Conservation (phyloP, 2,329 filamentous ascomycete genomes). For the Aureobasidium zeae region DNA sequence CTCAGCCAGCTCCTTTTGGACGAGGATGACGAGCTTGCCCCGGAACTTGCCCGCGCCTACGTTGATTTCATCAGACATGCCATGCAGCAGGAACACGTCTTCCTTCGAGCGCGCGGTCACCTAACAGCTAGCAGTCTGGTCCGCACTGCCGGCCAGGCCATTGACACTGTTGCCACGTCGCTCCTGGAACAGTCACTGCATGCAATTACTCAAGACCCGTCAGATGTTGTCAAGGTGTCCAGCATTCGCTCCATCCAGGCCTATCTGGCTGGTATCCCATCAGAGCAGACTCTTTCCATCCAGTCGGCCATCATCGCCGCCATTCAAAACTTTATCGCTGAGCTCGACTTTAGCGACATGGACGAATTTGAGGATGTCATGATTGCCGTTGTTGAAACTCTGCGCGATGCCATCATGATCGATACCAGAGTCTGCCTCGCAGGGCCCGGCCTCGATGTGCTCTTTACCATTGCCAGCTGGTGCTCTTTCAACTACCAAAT, state of each 20-base stretch:
- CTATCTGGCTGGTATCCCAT: slow-evolving; percentile 48
- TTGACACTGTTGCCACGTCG: slow-evolving; percentile 46
- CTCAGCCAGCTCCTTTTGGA: slow-evolving; percentile 78
- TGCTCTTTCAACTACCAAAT: slow-evolving; percentile 87
- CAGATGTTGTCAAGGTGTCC: slow-evolving; percentile 84
- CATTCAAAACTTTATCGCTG: slow-evolving; percentile 63
- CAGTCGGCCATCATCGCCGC: slow-evolving; percentile 54
- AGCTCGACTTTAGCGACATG: slow-evolving; percentile 72
- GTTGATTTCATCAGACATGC: slow-evolving; percentile 72
- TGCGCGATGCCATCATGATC: slow-evolving; percentile 73
- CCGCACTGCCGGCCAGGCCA: slow-evolving; percentile 52
- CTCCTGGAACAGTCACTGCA: slow-evolving; percentile 66
- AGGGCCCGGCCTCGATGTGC: slow-evolving; percentile 66
- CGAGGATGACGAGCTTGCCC: slow-evolving; percentile 59
- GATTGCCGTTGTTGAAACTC: slow-evolving; percentile 77
- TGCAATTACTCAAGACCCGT: slow-evolving; percentile 63
- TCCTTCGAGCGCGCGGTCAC: slow-evolving; percentile 79
- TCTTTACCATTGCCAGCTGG: slow-evolving; percentile 83
- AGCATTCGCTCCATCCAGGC: slow-evolving; percentile 79
- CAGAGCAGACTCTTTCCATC: slow-evolving; percentile 41
- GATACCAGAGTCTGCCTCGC: slow-evolving; percentile 67
- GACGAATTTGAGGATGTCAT: slow-evolving; percentile 87
- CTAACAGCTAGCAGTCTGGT: slow-evolving; percentile 74
- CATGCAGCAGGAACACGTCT: slow-evolving; percentile 60
- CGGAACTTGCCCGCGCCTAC: slow-evolving; percentile 62